A percentile compares a stretch with the other conserved stretches of the same genome.
phyloP scores from a whole-genome alignment of 371 early-diverging fungal species.

The Mucor saturninus region DNA sequence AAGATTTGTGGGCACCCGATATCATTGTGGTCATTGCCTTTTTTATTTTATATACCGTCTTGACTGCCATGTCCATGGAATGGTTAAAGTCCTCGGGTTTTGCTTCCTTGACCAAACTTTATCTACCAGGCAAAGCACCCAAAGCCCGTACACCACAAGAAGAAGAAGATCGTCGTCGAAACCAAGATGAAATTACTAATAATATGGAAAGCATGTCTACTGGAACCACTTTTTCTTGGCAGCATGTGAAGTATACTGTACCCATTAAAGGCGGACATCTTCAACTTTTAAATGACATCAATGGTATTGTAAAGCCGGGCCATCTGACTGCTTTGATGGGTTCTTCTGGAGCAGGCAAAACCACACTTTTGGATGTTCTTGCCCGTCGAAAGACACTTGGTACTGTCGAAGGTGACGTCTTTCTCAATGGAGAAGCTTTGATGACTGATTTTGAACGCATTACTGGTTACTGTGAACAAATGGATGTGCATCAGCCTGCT shows the following conservation, averaged over 20 bases:
- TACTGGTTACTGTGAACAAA: constrained; percentile 84
- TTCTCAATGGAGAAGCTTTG: constrained; percentile 56
- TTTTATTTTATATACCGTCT: constrained; percentile 52
- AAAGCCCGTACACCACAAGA: constrained; percentile 35
- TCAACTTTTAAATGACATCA: constrained; percentile 55
- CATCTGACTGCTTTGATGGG: constrained; percentile 82
- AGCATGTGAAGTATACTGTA: constrained; percentile 56
- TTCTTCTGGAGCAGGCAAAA: constrained; percentile 88
- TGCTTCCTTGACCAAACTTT: constrained; percentile 56
- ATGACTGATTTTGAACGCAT: constrained; percentile 68
- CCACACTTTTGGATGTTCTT: constrained; percentile 83
- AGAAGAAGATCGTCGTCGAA: constrained; percentile 33
- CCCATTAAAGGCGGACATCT: constrained; percentile 57
- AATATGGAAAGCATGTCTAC: constrained; percentile 40
- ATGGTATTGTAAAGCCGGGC: constrained; percentile 65
- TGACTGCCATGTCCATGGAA: constrained; percentile 56
- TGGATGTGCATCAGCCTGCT: constrained; percentile 76
- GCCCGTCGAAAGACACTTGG: constrained; percentile 81
- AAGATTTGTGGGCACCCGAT: constrained; percentile 43
- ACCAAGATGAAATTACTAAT: constrained; percentile 30
- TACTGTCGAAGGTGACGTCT: constrained; percentile 68
- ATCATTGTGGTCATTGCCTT: constrained; percentile 38
- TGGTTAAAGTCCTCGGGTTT: constrained; percentile 42
- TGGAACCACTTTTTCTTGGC: constrained; percentile 63
- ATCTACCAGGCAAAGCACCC: constrained; percentile 45